These are phyloP conservation scores for Adansonia gregorii DNA, from an alignment of 441 rosid species.

Conservation along the genomic window DNA sequence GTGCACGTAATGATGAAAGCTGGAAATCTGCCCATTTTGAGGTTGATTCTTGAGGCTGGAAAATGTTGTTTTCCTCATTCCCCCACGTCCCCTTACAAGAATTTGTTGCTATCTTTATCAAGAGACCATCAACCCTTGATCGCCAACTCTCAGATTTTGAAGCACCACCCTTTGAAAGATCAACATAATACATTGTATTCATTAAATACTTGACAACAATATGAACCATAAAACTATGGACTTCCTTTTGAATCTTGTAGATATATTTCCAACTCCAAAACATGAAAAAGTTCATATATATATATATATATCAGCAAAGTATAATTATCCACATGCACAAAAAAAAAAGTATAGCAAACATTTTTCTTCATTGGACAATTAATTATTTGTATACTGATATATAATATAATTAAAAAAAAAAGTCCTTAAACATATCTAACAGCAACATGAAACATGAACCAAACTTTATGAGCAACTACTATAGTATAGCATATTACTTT, in stretches of 20 bases:
- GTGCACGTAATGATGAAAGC: slow-evolving; percentile 72
- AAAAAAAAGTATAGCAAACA: neutral
- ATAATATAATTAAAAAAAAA: neutral
- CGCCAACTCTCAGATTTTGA: slow-evolving; percentile 70
- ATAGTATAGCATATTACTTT: neutral
- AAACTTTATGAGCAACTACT: neutral
- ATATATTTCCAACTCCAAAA: neutral
- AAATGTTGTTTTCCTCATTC: slow-evolving; percentile 43
- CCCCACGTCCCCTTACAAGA: slow-evolving; percentile 60
- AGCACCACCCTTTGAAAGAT: slow-evolving; percentile 64
- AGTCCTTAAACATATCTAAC: neutral
- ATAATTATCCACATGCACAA: neutral
- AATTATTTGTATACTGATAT: neutral
- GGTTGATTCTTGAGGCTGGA: slow-evolving; percentile 39
- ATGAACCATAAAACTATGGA: slow-evolving; percentile 19
- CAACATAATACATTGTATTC: neutral
- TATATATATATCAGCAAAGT: neutral
- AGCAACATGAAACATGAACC: neutral
- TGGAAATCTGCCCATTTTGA: slow-evolving; percentile 56
- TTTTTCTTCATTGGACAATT: neutral
- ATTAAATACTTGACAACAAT: neutral
- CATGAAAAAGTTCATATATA: neutral
- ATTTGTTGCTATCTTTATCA: slow-evolving; percentile 36
- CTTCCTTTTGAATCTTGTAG: neutral
- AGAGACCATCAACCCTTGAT: slow-evolving; percentile 58